These are phyloP conservation scores for Hypoxylon sp. DNA, from an alignment of 2,329 filamentous ascomycete species.

Conservation along the genomic window DNA sequence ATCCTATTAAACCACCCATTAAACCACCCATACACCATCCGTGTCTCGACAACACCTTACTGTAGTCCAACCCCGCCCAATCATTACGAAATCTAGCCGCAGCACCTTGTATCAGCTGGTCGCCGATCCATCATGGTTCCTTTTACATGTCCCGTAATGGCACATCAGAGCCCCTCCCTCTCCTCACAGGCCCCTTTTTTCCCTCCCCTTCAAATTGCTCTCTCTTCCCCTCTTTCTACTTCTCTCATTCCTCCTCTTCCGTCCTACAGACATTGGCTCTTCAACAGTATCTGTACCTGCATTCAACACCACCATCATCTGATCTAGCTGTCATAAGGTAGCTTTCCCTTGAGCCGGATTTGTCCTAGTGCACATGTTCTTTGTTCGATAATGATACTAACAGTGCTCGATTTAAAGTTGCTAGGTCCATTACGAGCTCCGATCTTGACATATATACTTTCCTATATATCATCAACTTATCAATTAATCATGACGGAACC, in stretches of 20 bases:
- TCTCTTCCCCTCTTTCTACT: conserved; percentile 43
- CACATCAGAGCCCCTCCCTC: conserved; percentile 35
- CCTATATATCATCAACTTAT: conserved; percentile 32
- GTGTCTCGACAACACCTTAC: conserved; percentile 43
- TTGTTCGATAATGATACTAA: conserved; percentile 15
- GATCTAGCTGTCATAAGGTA: conserved; percentile 44
- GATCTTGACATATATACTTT: conserved; percentile 27
- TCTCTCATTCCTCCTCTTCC: conserved; percentile 44
- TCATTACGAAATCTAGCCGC: conserved; percentile 41
- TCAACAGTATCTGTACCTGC: conserved; percentile 51
- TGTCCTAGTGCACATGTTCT: not conserved
- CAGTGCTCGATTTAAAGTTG: conserved; percentile 14
- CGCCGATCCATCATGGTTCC: conserved; percentile 45
- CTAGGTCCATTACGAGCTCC: conserved; percentile 23
- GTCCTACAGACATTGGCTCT: conserved; percentile 43
- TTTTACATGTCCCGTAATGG: conserved; percentile 28
- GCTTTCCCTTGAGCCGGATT: not conserved
- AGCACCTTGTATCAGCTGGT: conserved; percentile 50
- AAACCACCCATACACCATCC: conserved; percentile 46
- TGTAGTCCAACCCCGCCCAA: conserved; percentile 43
- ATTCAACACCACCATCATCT: conserved; percentile 30
- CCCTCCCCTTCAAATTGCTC: conserved; percentile 44
- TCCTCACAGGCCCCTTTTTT: conserved; percentile 39
- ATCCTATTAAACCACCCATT: conserved; percentile 17
- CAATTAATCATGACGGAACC: conserved; percentile 62